A percentile compares a stretch with the other conserved stretches of the same genome.
These are phyloP conservation scores for Xylaria sp. DNA, from an alignment of 2,329 filamentous ascomycete genomes.

Conservation along the genomic window DNA sequence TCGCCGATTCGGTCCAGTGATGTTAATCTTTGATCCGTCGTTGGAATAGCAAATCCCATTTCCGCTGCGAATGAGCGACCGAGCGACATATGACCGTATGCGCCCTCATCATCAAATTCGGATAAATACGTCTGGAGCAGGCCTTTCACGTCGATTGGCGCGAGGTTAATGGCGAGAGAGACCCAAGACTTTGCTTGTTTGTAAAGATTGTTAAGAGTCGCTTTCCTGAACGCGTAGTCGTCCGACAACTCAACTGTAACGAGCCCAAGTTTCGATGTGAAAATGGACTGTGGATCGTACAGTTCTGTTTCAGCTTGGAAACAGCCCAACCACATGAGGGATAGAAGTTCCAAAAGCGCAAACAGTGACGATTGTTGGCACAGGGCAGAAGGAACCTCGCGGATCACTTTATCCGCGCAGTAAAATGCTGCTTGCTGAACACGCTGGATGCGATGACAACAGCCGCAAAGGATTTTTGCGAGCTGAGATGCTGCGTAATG, in stretches of 20 bases:
- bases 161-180: conserved; percentile 79
- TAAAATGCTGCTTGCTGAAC: conserved; percentile 87
- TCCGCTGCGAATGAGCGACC: conserved; percentile 95
- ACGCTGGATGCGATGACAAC: conserved; percentile 91
- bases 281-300: conserved; percentile 86
- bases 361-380: conserved; percentile 93
- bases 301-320: conserved; percentile 93
- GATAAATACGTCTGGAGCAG: conserved; percentile 95
- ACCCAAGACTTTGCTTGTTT: conserved; percentile 84
- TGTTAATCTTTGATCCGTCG: conserved; percentile 84
- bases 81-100: conserved; percentile 90
- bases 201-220: conserved; percentile 81
- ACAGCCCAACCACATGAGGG: conserved; percentile 94
- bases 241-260: conserved; percentile 93
- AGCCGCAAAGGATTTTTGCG: conserved; percentile 83
- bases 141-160: conserved; percentile 93
- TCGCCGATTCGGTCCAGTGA: conserved; percentile 81
- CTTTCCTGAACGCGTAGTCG: conserved; percentile 83
- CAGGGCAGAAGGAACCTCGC: conserved; percentile 84
- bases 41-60: conserved; percentile 86
- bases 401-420: conserved; percentile 87
- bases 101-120: conserved; percentile 90
- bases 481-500: conserved; percentile 91
- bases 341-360: conserved; percentile 88
- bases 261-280: conserved; percentile 78